phyloP scores from a whole-genome alignment of 2,329 filamentous ascomycete species.

The Tolypocladium album region DNA sequence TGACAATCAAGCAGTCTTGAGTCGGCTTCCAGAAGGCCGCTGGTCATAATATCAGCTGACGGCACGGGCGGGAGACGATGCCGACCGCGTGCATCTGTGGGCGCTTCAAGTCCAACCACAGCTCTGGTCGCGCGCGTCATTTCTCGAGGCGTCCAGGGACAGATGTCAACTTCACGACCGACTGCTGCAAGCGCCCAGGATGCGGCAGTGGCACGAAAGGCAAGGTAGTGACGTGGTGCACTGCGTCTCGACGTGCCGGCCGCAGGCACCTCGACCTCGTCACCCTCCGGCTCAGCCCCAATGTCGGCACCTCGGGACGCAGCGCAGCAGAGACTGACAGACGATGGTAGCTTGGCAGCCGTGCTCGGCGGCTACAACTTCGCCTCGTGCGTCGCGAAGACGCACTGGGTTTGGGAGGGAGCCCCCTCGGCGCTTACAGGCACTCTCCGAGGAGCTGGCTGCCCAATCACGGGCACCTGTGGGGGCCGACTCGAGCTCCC shows the following conservation, averaged over 20 bases:
- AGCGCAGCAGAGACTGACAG: not conserved
- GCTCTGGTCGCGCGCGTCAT: too few species aligned
- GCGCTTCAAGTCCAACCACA: not conserved
- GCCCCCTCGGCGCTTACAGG: not conserved
- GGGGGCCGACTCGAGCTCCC: not conserved
- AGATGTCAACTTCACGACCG: not conserved
- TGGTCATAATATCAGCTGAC: not conserved
- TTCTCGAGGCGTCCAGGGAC: too few species aligned
- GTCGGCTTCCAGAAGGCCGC: too few species aligned
- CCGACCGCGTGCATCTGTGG: not conserved
- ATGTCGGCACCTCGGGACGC: not conserved
- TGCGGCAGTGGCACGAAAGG: not conserved
- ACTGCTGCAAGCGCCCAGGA: not conserved
- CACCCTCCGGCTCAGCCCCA: not conserved
- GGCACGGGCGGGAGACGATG: not conserved
- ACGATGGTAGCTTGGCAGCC: not conserved
- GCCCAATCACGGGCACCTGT: not conserved
- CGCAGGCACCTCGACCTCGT: not conserved
- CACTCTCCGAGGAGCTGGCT: not conserved
- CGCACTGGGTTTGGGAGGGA: not conserved
- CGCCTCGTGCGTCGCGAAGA: not conserved
- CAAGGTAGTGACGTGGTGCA: not conserved
- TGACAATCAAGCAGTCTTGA: not conserved
- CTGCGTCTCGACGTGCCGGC: not conserved
- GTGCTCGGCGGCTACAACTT: not conserved